These are phyloP conservation scores for Rheum nobile DNA, from an alignment of 148 eudicot genomes.

Conservation along the genomic window DNA sequence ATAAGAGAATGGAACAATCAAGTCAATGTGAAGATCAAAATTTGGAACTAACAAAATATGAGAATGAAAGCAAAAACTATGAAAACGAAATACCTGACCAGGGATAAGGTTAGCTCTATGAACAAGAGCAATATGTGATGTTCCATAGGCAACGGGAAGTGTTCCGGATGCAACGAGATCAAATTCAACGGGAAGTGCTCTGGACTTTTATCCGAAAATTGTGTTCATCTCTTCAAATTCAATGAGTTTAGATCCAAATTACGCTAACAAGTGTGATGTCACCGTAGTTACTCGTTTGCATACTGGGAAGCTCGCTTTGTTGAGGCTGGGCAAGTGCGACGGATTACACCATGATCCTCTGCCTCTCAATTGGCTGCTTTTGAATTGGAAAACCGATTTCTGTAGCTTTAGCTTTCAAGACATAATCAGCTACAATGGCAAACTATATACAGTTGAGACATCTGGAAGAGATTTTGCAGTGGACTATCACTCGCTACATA, in stretches of 20 bases:
- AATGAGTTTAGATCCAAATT: neutral
- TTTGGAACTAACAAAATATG: too few relatives aligned
- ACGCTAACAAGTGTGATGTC: neutral
- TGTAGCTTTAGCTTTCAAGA: neutral
- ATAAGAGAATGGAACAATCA: neutral
- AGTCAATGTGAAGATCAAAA: neutral
- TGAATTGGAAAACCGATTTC: neutral
- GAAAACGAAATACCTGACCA: too few relatives aligned
- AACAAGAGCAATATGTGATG: too few relatives aligned
- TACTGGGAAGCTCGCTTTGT: neutral
- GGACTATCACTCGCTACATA: neutral
- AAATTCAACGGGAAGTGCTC: conserved; percentile 90
- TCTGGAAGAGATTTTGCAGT: neutral
- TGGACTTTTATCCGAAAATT: neutral
- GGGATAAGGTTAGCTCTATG: too few relatives aligned
- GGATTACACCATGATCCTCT: neutral
- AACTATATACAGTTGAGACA: neutral
- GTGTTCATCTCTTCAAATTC: neutral
- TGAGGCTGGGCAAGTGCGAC: neutral
- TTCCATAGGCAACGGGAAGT: conserved; percentile 86
- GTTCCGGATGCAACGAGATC: conserved; percentile 84
- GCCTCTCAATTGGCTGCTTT: too few relatives aligned
- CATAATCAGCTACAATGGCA: neutral
- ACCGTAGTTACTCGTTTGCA: neutral
- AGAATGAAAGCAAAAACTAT: too few relatives aligned